Base-by-base conservation (phyloP, 2,329 filamentous ascomycete genomes). In the Didymella keratinophila region DNA sequence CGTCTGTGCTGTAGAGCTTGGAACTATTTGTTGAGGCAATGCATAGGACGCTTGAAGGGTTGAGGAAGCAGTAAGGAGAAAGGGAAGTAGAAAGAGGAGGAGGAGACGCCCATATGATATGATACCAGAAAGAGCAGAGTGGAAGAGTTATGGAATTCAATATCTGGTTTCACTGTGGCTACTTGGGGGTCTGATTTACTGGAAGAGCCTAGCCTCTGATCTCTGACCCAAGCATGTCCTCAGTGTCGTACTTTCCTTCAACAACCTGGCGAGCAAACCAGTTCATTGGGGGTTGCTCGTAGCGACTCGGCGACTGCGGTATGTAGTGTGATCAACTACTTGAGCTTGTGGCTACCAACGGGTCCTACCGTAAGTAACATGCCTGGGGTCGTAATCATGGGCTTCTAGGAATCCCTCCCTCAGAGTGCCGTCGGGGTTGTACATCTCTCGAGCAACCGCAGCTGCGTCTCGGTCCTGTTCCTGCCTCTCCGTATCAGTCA, bases 21-120 rank as follows among this genome's bases (percentile, higher is more conserved):
- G 82, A 84, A 62, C 78, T 93, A 65, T 92, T 97, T 68, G 88
- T 96, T 27, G 85, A 91, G 69, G 93, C 91, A 2, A 88, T 89
- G 34, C 80, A 76, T 62, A 78, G 74, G 67, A 80, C 80, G 10
- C 74, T 87, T 42, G 77, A 80, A 61, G 41, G 44, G 44, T 10
- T 58, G 34, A 20, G 32, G 7, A 52, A 30, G 27, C 9, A 30
- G 30, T 48, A 27, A 44, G 27, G 23, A 21, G 27, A 9, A 20
- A 34, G 12, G n/a, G n/a, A n/a, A n/a, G n/a, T n/a, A n/a, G n/a
- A n/a, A n/a, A n/a, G n/a, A 41, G 39, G 28, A 43, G 16, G 11
- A n/a, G 21, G 7, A 43, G 25, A 12, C 4, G 11, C 11, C 25
- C 14, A 39, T n/a, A 6, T 39, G 32, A 39, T 9, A 12, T 46